These are phyloP conservation scores for Endocalyx cinctus DNA, from an alignment of 2,329 filamentous ascomycete species.

Conservation along the genomic window DNA sequence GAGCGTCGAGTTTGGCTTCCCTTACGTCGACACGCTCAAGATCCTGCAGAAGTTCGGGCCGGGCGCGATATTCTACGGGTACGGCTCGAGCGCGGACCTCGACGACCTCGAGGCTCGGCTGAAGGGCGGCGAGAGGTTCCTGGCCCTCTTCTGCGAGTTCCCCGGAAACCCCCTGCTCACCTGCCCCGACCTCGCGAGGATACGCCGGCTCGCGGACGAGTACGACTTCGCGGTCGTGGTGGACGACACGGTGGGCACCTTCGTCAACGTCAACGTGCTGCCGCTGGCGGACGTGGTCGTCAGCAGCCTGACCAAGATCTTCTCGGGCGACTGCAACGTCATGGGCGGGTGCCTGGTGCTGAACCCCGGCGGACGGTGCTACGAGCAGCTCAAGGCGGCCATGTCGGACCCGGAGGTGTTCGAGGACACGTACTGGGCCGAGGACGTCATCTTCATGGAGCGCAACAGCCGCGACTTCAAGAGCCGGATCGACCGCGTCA, in stretches of 20 bases:
- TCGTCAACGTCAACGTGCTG: conserved; percentile 91
- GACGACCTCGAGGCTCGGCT: conserved; percentile 77
- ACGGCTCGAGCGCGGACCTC: conserved; percentile 70
- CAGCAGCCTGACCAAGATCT: conserved; percentile 93
- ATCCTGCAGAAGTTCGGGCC: conserved; percentile 92
- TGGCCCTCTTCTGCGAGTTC: conserved; percentile 91
- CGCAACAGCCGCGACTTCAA: conserved; percentile 92
- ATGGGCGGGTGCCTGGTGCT: conserved; percentile 80
- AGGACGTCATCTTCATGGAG: conserved; percentile 93
- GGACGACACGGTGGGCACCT: conserved; percentile 95
- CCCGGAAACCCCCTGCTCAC: conserved; percentile 86
- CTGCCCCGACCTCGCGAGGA: conserved; percentile 78
- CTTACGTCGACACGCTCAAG: conserved; percentile 95
- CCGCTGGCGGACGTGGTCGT: conserved; percentile 87
- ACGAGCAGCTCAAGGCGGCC: conserved; percentile 61
- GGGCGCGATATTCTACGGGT: conserved; percentile 82
- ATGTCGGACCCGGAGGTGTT: conserved; percentile 56
- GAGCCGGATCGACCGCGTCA: conserved; percentile 76
- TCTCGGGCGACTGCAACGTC: conserved; percentile 95
- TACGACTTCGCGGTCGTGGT: conserved; percentile 89
- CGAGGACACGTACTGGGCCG: conserved; percentile 89
- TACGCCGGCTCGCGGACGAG: conserved; percentile 70
- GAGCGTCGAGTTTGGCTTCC: conserved; percentile 93
- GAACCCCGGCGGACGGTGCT: conserved; percentile 65
- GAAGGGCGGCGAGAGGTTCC: conserved; percentile 66